Evolutionary conservation across 495 filamentous ascomycete species (phyloP).

Genomic region (Daldinia bambusicola): DNA sequence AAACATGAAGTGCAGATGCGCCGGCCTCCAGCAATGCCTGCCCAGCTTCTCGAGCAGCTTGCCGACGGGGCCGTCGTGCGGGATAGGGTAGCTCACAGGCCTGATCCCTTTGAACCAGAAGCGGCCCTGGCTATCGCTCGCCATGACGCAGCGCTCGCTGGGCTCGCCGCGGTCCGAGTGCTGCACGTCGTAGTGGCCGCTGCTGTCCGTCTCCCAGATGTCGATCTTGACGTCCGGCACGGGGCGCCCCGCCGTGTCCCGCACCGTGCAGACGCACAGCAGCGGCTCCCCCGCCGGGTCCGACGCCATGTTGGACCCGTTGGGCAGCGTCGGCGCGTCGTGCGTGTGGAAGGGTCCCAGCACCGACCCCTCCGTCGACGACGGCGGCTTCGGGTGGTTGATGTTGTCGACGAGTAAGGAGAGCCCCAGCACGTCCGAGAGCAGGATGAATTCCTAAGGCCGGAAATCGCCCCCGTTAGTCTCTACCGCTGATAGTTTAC

Average conservation of each 20-base stretch:
- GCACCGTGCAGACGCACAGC: slow-evolving; percentile 79
- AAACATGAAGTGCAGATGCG: slow-evolving; percentile 97
- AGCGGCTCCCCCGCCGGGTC: slow-evolving; percentile 77
- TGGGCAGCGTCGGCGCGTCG: slow-evolving; percentile 73
- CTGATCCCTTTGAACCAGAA: slow-evolving; percentile 93
- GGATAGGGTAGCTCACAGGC: slow-evolving; percentile 90
- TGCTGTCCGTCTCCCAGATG: slow-evolving; percentile 93
- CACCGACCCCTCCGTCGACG: slow-evolving; percentile 85
- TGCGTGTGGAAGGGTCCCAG: slow-evolving; percentile 95
- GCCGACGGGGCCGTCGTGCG: slow-evolving; percentile 89
- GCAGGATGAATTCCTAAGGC: slow-evolving; percentile 89
- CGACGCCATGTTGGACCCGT: slow-evolving; percentile 76
- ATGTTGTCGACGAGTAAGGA: slow-evolving; percentile 90
- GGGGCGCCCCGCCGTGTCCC: slow-evolving; percentile 73
- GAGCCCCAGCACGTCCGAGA: slow-evolving; percentile 89
- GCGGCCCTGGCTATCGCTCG: slow-evolving; percentile 71
- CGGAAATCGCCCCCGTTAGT: slow-evolving; percentile 1
- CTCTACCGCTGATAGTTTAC: no score
- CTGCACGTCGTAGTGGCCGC: slow-evolving; percentile 92
- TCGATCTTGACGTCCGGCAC: slow-evolving; percentile 79
- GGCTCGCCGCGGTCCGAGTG: slow-evolving; percentile 73
- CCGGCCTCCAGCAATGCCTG: slow-evolving; percentile 83
- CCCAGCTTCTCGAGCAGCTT: slow-evolving; percentile 74
- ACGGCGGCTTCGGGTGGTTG: slow-evolving; percentile 85
- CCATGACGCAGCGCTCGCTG: slow-evolving; percentile 84